These are phyloP conservation scores for Zymoseptoria ardabiliae DNA, from an alignment of 2,329 filamentous ascomycete species.

Conservation along the genomic window DNA sequence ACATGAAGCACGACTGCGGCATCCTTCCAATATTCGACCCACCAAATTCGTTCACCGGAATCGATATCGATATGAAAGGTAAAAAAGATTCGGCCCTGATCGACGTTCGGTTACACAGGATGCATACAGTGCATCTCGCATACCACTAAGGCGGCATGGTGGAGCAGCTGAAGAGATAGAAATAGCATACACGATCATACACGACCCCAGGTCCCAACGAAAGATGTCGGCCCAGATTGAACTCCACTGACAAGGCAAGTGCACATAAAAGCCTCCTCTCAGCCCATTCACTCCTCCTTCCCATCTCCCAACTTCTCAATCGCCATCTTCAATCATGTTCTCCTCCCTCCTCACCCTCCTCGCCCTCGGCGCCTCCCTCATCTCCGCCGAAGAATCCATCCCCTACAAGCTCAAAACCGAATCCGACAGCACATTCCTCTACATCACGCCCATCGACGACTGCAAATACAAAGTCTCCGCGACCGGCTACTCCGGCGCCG, in stretches of 20 bases:
- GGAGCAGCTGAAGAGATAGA: neutral
- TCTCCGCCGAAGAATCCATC: neutral
- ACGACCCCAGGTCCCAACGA: neutral
- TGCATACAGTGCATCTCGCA: neutral
- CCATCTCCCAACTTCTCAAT: neutral
- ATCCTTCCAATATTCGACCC: neutral
- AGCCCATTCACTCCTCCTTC: neutral
- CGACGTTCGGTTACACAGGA: neutral
- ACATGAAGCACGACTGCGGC: neutral
- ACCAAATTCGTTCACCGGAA: neutral
- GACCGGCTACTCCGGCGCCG: neutral
- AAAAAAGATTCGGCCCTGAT: neutral
- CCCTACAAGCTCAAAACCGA: neutral
- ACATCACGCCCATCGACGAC: neutral
- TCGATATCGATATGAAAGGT: neutral
- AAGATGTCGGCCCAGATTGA: neutral
- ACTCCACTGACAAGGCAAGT: neutral
- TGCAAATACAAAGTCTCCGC: neutral
- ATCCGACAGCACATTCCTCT: neutral
- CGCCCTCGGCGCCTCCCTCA: neutral
- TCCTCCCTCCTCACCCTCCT: neutral
- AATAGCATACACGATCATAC: neutral
- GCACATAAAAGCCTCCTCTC: neutral
- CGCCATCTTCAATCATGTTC: neutral
- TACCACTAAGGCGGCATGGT: neutral